Conservation (phyloP, 2,329 filamentous ascomycete species). For the Podosphaera aphanis region DNA sequence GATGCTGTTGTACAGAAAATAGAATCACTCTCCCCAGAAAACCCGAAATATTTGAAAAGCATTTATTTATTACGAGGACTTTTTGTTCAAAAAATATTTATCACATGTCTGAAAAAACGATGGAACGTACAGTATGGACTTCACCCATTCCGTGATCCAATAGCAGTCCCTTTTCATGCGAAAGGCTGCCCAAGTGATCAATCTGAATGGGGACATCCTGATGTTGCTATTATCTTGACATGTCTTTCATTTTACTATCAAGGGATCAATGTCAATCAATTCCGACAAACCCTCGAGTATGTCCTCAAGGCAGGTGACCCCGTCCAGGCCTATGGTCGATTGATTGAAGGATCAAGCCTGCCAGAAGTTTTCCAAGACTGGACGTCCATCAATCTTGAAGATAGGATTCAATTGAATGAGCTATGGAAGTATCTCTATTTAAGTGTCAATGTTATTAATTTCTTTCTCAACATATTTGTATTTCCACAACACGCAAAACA, state of each 20-base stretch:
- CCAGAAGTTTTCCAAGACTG: slow-evolving; percentile 26
- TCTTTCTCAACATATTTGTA: slow-evolving; percentile 38
- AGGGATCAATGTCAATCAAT: slow-evolving; percentile 26
- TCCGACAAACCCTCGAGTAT: slow-evolving; percentile 17
- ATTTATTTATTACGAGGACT: slow-evolving; percentile 26
- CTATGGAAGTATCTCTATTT: slow-evolving; percentile 28
- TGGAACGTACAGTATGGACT: slow-evolving; percentile 38
- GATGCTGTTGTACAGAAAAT: not conserved
- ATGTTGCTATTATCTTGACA: slow-evolving; percentile 40
- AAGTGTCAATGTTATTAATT: slow-evolving; percentile 28
- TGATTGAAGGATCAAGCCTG: slow-evolving; percentile 20
- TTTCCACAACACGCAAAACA: slow-evolving; percentile 42
- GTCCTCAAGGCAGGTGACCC: slow-evolving; percentile 31
- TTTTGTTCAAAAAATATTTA: slow-evolving; percentile 24
- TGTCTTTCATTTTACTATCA: slow-evolving; percentile 43
- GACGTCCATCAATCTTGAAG: slow-evolving; percentile 34
- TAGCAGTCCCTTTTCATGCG: slow-evolving; percentile 42
- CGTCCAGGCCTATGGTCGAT: slow-evolving; percentile 28
- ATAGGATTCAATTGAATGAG: slow-evolving; percentile 24
- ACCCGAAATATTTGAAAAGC: slow-evolving; percentile 9
- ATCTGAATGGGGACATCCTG: slow-evolving; percentile 43
- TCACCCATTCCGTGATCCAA: slow-evolving; percentile 26
- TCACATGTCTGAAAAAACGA: slow-evolving; percentile 26
- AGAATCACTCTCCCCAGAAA: not conserved
- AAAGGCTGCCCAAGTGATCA: slow-evolving; percentile 38